Evolutionary conservation across 768 basidiomycete genomes (phyloP).

Genomic region (Kwoniella shandongensis): DNA sequence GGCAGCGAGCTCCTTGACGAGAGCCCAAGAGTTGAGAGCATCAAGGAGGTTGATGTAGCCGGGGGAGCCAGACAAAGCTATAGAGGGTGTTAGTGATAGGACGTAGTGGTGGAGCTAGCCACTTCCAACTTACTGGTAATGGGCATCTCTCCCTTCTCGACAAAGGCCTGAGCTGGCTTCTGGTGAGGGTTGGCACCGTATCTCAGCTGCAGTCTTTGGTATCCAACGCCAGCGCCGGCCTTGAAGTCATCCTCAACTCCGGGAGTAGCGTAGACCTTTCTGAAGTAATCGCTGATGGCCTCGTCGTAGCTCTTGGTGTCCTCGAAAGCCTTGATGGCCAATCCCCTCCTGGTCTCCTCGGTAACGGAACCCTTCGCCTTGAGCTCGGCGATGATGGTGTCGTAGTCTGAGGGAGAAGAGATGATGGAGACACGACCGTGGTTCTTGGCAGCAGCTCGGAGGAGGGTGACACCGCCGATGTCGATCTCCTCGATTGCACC

Average conservation of each 20-base stretch:
- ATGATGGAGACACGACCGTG: conserved; percentile 83
- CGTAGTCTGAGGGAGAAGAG: conserved; percentile 66
- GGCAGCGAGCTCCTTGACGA: conserved; percentile 89
- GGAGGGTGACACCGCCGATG: conserved; percentile 95
- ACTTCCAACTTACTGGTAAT: conserved; percentile 70
- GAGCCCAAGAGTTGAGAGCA: conserved; percentile 92
- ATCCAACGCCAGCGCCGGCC: conserved; percentile 60
- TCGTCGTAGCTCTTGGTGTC: conserved; percentile 93
- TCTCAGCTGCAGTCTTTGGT: conserved; percentile 81
- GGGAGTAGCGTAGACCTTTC: conserved; percentile 89
- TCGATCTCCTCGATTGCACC: conserved; percentile 97
- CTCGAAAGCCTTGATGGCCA: conserved; percentile 96
- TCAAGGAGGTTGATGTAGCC: conserved; percentile 99
- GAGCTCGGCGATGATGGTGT: conserved; percentile 75
- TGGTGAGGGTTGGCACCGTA: conserved; percentile 99
- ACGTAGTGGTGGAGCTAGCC: no score
- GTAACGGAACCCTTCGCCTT: conserved; percentile 70
- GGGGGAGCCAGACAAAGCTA: conserved; percentile 88
- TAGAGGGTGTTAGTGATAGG: neutral
- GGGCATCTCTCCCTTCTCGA: conserved; percentile 80
- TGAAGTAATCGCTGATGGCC: conserved; percentile 93
- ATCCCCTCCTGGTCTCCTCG: conserved; percentile 67
- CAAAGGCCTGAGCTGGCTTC: conserved; percentile 95
- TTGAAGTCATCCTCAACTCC: conserved; percentile 62
- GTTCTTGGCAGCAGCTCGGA: conserved; percentile 97